These are phyloP conservation scores for Collybia sordida DNA, from an alignment of 768 basidiomycete species.

Conservation along the genomic window DNA sequence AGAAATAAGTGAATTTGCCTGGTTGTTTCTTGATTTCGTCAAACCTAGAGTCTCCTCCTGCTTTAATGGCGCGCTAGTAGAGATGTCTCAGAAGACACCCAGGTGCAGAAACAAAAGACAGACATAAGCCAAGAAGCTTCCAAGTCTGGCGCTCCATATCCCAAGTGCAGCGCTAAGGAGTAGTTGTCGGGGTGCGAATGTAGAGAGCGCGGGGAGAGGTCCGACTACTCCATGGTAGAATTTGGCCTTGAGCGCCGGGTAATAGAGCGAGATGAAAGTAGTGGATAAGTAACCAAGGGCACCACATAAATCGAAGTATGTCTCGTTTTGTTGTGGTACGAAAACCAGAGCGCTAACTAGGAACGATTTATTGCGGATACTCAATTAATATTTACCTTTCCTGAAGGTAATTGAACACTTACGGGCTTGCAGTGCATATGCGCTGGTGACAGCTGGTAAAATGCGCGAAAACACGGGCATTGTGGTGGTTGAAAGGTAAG, in stretches of 20 bases:
- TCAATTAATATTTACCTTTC: background rate
- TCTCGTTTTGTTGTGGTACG: conserved; percentile 65
- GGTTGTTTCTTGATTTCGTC: conserved; percentile 48
- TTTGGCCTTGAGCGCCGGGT: conserved; percentile 51
- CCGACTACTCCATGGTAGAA: conserved; percentile 39
- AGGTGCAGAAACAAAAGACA: background rate
- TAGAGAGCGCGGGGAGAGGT: conserved; percentile 39
- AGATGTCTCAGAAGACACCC: background rate
- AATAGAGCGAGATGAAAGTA: conserved; percentile 61
- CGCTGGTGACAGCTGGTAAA: conserved; percentile 45
- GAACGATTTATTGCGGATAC: conserved; percentile 2
- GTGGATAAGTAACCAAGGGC: conserved; percentile 65
- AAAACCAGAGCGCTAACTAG: conserved; percentile 57
- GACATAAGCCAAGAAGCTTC: conserved; percentile 49
- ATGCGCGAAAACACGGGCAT: conserved; percentile 56
- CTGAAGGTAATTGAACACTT: conserved; percentile 10
- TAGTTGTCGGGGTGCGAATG: conserved; percentile 61
- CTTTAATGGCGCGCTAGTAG: conserved; percentile 40
- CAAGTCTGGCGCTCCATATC: conserved; percentile 65
- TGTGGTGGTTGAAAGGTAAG: conserved; percentile 2
- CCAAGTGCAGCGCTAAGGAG: conserved; percentile 55
- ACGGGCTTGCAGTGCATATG: conserved; percentile 54
- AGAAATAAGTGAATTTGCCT: conserved; percentile 50
- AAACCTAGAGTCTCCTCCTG: conserved; percentile 66
- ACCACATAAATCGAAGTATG: conserved; percentile 67